Base-by-base conservation (phyloP, 805 yeast genomes). In the Kodamaea laetipori region DNA sequence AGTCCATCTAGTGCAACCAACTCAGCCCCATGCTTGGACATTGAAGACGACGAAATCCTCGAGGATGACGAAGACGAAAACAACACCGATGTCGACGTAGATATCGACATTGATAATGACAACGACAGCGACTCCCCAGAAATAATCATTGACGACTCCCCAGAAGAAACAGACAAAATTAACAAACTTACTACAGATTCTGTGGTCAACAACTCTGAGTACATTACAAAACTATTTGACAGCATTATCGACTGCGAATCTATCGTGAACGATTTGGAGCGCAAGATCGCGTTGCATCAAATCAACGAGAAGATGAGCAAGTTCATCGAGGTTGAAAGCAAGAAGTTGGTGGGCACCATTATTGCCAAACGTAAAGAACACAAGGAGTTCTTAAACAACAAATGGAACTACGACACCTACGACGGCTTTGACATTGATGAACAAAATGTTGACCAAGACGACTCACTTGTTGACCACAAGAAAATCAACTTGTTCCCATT, bases 401-500 rank as follows among this genome's bases (percentile, higher is more conserved):
- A 64, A 32, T 73, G 76, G 74, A 57, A 67, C 44, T 67, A 69
- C 46, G 72, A 69, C 35, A 60, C 62, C 13, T 71, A 73, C 48
- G 55, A 59, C 9, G 61, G 68, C 26, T 69, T 73, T 47, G 69
- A 69, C 41, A 59, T 71, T 37, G 76, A 73, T 47, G 64, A 57
- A 10, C 55, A 50, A 17, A 56, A 56, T 39, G 49, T 47, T 21
- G 57, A 77, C 50, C 64, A 57, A 30, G 76, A 71, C 43, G 67
- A 65, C 36, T 65, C 74, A 1, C 60, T 70, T 35, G 64, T 70
- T 19, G 78, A 79, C 17, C 74, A 71, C 49, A 71, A 73, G 43
- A 64, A 66, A 42, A 66, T 82, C 21, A 89, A 92, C 60, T 67
- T 92, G 19, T 92, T 94, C 67, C 96, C 96, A 7, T 66, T 92